Evolutionary conservation across 1,139 yeast species (phyloP).

Genomic region (Kurtzmaniella quercitrusa): DNA sequence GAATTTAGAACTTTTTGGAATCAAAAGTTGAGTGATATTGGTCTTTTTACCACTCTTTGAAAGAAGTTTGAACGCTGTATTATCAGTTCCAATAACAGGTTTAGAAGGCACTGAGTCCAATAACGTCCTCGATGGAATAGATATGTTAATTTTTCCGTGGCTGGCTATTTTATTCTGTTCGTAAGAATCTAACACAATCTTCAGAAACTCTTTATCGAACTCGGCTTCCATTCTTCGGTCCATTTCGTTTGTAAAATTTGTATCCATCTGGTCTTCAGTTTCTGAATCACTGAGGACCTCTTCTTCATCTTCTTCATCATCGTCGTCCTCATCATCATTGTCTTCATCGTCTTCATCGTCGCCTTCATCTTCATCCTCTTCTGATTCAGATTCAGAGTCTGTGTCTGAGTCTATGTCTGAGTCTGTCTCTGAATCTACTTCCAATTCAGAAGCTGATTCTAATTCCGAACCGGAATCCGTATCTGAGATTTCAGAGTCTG

Average conservation of each 20-base stretch:
- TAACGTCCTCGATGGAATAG: slow-evolving; percentile 15
- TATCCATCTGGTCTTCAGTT: slow-evolving; percentile 15
- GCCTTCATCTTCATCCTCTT: slow-evolving; percentile 10
- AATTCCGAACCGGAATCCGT: slow-evolving; percentile 11
- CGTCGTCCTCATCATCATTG: slow-evolving; percentile 15
- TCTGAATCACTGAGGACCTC: slow-evolving; percentile 19
- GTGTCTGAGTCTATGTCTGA: slow-evolving; percentile 2
- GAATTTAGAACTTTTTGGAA: slow-evolving; percentile 48
- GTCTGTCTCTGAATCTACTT: slow-evolving; percentile 1
- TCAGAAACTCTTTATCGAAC: slow-evolving; percentile 51
- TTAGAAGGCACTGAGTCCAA: slow-evolving; percentile 3
- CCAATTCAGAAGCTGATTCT: slow-evolving; percentile 11
- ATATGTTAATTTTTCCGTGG: slow-evolving; percentile 17
- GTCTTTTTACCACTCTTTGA: slow-evolving; percentile 48
- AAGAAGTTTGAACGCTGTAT: slow-evolving; percentile 41
- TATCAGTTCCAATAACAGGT: slow-evolving; percentile 5
- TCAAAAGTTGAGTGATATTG: slow-evolving; percentile 36
- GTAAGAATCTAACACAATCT: slow-evolving; percentile 47
- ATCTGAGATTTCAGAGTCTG: slow-evolving; percentile 7
- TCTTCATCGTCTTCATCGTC: slow-evolving; percentile 8
- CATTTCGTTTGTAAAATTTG: slow-evolving; percentile 15
- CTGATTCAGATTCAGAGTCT: slow-evolving; percentile 8
- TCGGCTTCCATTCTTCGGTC: slow-evolving; percentile 46
- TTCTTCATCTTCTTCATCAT: slow-evolving; percentile 16
- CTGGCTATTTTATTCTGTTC: slow-evolving; percentile 22